A percentile compares a stretch with the other conserved stretches of the same genome.
Conservation (phyloP, 192 early-diverging fungal genomes). For the Coemansia sp. region DNA sequence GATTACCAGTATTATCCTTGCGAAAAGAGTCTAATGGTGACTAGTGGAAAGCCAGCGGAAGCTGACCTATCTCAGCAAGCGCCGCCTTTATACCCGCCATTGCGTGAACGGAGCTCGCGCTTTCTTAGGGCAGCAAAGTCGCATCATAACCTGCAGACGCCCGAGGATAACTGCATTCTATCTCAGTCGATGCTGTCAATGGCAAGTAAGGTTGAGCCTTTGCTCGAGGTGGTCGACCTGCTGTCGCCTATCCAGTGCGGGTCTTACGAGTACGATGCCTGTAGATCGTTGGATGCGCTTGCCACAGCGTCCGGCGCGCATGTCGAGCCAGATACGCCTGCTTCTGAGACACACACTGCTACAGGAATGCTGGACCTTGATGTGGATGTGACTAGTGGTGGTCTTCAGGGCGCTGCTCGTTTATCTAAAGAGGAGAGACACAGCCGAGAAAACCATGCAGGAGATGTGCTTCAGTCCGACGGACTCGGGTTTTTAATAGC, state of each 20-base stretch:
- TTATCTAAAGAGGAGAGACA: no score
- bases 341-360: no score
- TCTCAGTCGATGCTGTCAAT: conserved; percentile 44
- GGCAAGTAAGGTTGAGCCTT: conserved; percentile 29
- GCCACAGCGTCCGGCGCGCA: no score
- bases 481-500: no score
- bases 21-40: not conserved
- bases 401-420: no score
- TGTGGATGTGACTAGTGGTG: no score
- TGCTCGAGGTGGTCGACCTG: conserved; percentile 33
- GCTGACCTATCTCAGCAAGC: not conserved
- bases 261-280: conserved; percentile 20
- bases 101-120: not conserved
- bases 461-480: no score
- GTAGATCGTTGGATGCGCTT: no score
- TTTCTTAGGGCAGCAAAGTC: conserved; percentile 30
- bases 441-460: no score
- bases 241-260: conserved; percentile 25
- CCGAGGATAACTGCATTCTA: conserved; percentile 14
- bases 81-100: not conserved
- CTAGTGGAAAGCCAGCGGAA: not conserved
- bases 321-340: no score
- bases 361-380: no score
- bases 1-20: conserved; percentile 4
- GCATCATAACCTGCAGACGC: conserved; percentile 29